Base-by-base conservation (phyloP, 169 alveolate genomes). In the Besnoitia besnoiti region DNA sequence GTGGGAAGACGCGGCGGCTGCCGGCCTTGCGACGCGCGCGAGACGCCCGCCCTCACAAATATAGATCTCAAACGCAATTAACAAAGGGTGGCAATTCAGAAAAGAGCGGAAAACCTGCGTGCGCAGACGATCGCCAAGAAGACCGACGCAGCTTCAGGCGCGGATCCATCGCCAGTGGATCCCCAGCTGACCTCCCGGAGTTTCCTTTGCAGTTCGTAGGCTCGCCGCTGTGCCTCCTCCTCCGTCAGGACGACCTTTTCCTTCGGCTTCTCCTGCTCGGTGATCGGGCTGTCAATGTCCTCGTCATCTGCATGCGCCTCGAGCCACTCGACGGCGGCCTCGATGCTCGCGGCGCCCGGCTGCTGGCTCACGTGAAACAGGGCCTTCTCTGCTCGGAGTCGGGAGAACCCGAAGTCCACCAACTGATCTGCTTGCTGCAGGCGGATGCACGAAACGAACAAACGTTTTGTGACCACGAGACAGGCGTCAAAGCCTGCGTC, bases 311-410 rank as follows among this genome's bases (percentile, higher is more conserved):
- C 87, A 42, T 77, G 87, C 87, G 30, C 61, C 61, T 77, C 87
- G 14, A 77, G 87, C 87, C 87, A 77, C 87, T 77, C 87, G 21
- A 77, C 61, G 21, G 87, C 87, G 59, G 87, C 87, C 16, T 77
- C 87, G 5, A 77, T 27, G 14, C 39, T 35, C 35, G 61, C 87
- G 37, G 0, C 87, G 37, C 61, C 87, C n/a, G 61, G 30, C 39
- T 77, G 61, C 59, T 21, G 33, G 5, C 87, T 30, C 33, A 42
- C 59, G 61, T 77, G 35, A 46, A 77, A 77, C 8, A 77, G 87
- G 8, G 87, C 87, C 37, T 77, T 77, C 61, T 77, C 87, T 12
- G 87, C 87, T 19, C 87, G 87, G 39, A 77, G 59, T 39, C 61
- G 55, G 24, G 87, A 30, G 40, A 77, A 40, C 10, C 87, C 87